phyloP scores from a whole-genome alignment of 768 basidiomycete genomes.

The Tubosaeta brunneosetosa region DNA sequence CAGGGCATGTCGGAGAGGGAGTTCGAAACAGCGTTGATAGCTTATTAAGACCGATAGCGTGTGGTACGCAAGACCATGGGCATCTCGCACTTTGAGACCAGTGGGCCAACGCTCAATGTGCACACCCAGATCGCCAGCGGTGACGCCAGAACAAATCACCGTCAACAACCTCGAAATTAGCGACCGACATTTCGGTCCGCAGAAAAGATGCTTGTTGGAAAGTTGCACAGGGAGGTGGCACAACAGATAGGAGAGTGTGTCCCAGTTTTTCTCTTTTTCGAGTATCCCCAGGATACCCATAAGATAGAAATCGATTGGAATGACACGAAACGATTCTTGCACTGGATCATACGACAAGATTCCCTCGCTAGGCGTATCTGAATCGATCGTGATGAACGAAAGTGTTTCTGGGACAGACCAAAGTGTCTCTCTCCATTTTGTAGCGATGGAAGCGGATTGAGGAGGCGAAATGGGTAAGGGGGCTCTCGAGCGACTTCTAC shows the following conservation, averaged over 20 bases:
- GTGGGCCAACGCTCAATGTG: slow-evolving; percentile 55
- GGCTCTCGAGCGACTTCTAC: slow-evolving; percentile 61
- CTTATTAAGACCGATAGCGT: slow-evolving; percentile 83
- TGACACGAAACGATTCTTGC: slow-evolving; percentile 40
- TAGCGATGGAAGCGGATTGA: slow-evolving; percentile 17
- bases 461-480: slow-evolving; percentile 31
- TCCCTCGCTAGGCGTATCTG: slow-evolving; percentile 62
- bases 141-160: slow-evolving; percentile 63
- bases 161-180: slow-evolving; percentile 60
- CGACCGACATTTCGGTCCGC: slow-evolving; percentile 74
- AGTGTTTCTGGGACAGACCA: slow-evolving; percentile 70
- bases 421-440: slow-evolving; percentile 43
- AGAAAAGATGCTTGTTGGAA: slow-evolving; percentile 94
- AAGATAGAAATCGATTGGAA: slow-evolving; percentile 78
- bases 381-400: slow-evolving; percentile 50
- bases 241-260: slow-evolving; percentile 85
- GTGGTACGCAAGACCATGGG: slow-evolving; percentile 84
- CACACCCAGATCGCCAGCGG: slow-evolving; percentile 52
- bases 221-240: slow-evolving; percentile 89
- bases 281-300: slow-evolving; percentile 57
- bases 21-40: slow-evolving; percentile 76
- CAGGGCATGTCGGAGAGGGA: slow-evolving; percentile 59
- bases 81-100: slow-evolving; percentile 68
- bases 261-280: slow-evolving; percentile 81
- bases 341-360: slow-evolving; percentile 61